A percentile compares a stretch with the other conserved stretches of the same genome.
Conservation (phyloP, 2,329 filamentous ascomycete genomes). For the Hymenoscyphus salicellus region DNA sequence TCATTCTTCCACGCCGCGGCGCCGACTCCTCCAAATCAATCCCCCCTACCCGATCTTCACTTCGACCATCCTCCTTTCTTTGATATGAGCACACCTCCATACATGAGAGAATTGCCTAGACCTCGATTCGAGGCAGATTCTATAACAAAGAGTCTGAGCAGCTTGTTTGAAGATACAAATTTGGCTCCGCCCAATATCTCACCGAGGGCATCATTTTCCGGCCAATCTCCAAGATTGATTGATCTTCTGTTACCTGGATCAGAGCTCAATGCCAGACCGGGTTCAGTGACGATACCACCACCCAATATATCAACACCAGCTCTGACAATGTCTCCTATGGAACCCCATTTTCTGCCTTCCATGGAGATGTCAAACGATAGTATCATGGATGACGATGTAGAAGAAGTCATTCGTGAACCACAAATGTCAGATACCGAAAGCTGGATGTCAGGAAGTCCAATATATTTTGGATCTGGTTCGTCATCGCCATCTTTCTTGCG, state of each 20-base stretch:
- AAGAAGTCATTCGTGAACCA: conserved; percentile 50
- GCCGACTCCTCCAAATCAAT: conserved; percentile 25
- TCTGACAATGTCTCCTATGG: conserved; percentile 25
- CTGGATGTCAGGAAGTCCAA: conserved; percentile 25
- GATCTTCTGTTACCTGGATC: conserved; percentile 49
- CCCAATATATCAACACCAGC: conserved; percentile 19
- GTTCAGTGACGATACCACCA: conserved; percentile 28
- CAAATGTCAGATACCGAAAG: conserved; percentile 27
- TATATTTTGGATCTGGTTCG: conserved; percentile 20
- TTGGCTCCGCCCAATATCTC: conserved; percentile 31
- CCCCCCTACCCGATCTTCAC: conserved; percentile 24
- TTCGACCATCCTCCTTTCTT: conserved; percentile 33
- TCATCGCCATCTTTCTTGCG: conserved; percentile 10
- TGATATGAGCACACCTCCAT: conserved; percentile 34
- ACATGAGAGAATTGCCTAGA: conserved; percentile 27
- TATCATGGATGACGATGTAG: conserved; percentile 47
- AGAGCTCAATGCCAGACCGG: conserved; percentile 42
- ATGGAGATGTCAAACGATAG: conserved; percentile 29
- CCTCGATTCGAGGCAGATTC: conserved; percentile 36
- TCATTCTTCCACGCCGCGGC: conserved; percentile 32
- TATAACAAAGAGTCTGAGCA: conserved; percentile 38
- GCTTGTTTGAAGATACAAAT: conserved; percentile 39
- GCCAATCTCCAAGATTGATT: conserved; percentile 46
- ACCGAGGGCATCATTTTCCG: conserved; percentile 38
- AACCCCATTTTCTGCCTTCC: conserved; percentile 23